Conservation (phyloP, 2,329 filamentous ascomycete species). For the Geosmithia flava region DNA sequence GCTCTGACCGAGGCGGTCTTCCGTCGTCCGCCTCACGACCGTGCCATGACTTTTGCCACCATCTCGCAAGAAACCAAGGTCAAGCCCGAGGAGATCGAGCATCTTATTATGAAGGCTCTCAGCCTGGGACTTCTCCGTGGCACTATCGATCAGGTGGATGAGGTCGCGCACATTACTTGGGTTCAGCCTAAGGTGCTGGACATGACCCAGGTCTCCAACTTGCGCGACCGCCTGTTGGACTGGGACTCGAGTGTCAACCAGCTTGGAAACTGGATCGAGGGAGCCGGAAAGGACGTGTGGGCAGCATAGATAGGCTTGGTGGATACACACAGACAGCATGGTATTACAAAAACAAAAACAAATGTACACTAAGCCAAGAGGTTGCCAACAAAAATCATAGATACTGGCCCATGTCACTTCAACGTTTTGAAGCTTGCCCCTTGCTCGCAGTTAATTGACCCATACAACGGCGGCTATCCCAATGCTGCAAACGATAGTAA, state of each 20-base stretch:
- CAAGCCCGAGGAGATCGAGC: conserved; percentile 82
- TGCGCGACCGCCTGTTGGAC: conserved; percentile 77
- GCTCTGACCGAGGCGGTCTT: conserved; percentile 94
- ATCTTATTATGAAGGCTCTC: conserved; percentile 97
- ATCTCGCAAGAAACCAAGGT: conserved; percentile 93
- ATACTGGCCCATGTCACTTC: not conserved
- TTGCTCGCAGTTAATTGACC: not conserved
- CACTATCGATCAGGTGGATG: conserved; percentile 91
- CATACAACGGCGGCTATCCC: not conserved
- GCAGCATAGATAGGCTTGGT: conserved; percentile 45
- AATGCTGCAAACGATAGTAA: not conserved
- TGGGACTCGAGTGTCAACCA: conserved; percentile 96
- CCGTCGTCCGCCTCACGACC: conserved; percentile 87
- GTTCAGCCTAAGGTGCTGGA: conserved; percentile 97
- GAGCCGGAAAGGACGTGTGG: conserved; percentile 90
- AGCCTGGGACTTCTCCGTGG: conserved; percentile 82
- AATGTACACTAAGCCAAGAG: not conserved
- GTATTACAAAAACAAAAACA: not conserved
- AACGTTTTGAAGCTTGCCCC: not conserved
- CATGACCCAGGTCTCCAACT: conserved; percentile 86
- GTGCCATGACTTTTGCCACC: conserved; percentile 81
- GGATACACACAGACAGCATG: not conserved
- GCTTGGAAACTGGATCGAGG: conserved; percentile 94
- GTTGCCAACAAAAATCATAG: not conserved
- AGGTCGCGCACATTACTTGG: conserved; percentile 93